Conservation (phyloP, 805 yeast genomes). For the Wickerhamiella kazuoi region DNA sequence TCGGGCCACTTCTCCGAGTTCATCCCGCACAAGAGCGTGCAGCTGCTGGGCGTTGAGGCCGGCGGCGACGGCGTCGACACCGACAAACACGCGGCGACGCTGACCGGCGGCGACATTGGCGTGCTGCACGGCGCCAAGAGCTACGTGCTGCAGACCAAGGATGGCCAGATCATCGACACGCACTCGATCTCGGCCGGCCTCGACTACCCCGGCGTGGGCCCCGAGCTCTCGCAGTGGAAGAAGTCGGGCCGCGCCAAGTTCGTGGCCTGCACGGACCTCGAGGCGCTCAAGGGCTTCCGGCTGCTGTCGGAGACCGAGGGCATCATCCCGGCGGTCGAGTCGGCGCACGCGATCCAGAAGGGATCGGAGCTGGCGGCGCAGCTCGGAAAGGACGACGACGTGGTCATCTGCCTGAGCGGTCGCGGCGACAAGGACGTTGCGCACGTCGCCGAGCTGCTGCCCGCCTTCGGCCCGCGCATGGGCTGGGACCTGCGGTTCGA, state of each 20-base stretch:
- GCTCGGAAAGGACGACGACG: conserved; percentile 57
- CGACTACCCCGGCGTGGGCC: conserved; percentile 99
- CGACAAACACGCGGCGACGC: conserved; percentile 79
- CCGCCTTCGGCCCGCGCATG: conserved; percentile 73
- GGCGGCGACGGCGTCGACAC: conserved; percentile 96
- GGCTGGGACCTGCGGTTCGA: conserved; percentile 89
- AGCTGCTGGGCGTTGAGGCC: conserved; percentile 88
- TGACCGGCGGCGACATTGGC: conserved; percentile 91
- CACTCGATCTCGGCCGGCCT: conserved; percentile 97
- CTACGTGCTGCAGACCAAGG: conserved; percentile 72
- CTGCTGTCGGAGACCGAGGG: conserved; percentile 86
- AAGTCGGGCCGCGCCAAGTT: conserved; percentile 82
- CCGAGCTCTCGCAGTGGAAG: conserved; percentile 92
- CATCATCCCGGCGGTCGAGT: conserved; percentile 94
- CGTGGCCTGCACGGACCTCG: conserved; percentile 85
- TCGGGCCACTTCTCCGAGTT: conserved; percentile 93
- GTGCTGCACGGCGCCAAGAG: conserved; percentile 97
- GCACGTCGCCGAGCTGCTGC: conserved; percentile 88
- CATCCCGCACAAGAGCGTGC: conserved; percentile 60
- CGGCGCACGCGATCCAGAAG: conserved; percentile 90
- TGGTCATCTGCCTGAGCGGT: conserved; percentile 84
- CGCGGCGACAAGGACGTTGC: conserved; percentile 99
- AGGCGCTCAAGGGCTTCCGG: conserved; percentile 82
- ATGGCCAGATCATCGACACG: conserved; percentile 95
- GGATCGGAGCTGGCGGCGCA: conserved; percentile 78